Evolutionary conservation across 164 flowering plant genomes (phyloP), one percentile per base, ranked within the genome.

Genomic region (Magnolia kwangsiensis): DNA sequence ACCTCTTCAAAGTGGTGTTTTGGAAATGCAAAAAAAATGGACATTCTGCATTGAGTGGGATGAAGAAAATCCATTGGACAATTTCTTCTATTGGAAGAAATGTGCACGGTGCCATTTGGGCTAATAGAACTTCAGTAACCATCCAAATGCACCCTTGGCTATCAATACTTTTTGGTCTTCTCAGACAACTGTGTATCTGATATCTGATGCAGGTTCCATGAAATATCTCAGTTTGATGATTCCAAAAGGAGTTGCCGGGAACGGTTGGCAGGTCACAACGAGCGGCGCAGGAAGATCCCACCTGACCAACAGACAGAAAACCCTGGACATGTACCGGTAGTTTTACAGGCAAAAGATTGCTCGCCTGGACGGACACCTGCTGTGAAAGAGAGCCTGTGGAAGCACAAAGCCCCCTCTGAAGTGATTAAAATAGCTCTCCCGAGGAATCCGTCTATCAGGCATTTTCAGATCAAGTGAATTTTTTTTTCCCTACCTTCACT

Each of bases 231-330:
- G 78, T 91, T 91, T 72, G 95, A 91, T 64, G 90, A 87, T 63
- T 50, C 90, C 11, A 91, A 91, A 84, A 87, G 95, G 80, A 91
- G 95, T 84, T 91, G 95, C 73, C 82, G 91, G 63, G 85, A 89
- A 83, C 89, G 92, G 81, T 78, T 91, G 74, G 91, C 91, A 16
- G 89, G 90, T 37, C 95, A 91, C 76, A 91, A 91, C 55, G 89
- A 87, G 78, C 77, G 92, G 51, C 88, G 95, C 81, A 85, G 95
- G 81, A 91, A 89, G 90, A 84, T 82, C 29, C 29, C 67, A 11
- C 27, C 67, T 59, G 78, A 69, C 63, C 63, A 50, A 71, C 73
- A 68, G 50, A 68, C 50, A 18, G 75, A 59, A 19, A 65, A 72
- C 50, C 75, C 75, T 27, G 37, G 50, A 51, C 59, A 23, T 27